Conservation (phyloP, 805 yeast species). For the Starmerella powellii region DNA sequence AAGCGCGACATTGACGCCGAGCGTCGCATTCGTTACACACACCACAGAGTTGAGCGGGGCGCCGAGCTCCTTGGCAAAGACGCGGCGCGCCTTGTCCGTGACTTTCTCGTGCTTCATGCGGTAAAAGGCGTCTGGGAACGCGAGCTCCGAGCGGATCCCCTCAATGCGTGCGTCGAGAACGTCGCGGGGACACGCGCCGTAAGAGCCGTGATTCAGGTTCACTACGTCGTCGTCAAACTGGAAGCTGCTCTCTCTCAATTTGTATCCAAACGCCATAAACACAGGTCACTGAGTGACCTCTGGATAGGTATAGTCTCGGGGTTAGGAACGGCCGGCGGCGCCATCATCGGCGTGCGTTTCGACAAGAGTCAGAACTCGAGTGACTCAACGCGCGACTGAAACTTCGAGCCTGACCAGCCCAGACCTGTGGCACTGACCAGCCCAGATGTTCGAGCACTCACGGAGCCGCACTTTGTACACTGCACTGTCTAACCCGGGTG, state of each 20-base stretch:
- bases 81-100: conserved; percentile 25
- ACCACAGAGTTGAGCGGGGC: conserved; percentile 41
- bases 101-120: conserved; percentile 24
- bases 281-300: not conserved
- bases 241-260: conserved; percentile 40
- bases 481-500: no score
- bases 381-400: no score
- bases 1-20: conserved; percentile 46
- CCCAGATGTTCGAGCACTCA: no score
- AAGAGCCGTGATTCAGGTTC: conserved; percentile 56
- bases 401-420: no score
- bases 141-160: conserved; percentile 26
- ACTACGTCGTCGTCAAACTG: conserved; percentile 32
- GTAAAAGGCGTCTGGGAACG: conserved; percentile 40
- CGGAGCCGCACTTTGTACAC: no score
- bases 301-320: not conserved
- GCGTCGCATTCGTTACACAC: conserved; percentile 47
- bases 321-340: no score
- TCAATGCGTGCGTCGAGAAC: conserved; percentile 34
- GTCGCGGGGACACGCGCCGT: conserved; percentile 42
- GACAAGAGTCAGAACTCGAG: no score
- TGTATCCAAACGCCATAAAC: conserved; percentile 37
- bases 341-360: no score
- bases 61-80: conserved; percentile 36
- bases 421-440: no score